phyloP scores from a whole-genome alignment of 2,329 filamentous ascomycete species.

The Ophiostoma himal-ulmi region DNA sequence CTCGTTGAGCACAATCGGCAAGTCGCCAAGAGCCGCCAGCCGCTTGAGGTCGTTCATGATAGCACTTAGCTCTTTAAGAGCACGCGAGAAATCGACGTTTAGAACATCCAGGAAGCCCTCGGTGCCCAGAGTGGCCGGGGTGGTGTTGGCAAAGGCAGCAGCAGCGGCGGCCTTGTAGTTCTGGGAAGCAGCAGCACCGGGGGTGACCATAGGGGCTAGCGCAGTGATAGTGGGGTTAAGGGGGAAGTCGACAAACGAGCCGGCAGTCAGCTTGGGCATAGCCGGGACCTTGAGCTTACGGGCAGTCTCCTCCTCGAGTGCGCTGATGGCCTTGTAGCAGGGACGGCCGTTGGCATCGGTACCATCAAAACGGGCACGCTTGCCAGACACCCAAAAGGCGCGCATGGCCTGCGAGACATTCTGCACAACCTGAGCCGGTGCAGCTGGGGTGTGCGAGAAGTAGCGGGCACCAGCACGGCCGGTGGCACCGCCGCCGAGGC shows the following conservation, averaged over 20 bases:
- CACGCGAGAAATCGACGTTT: constrained; percentile 79
- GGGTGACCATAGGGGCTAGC: constrained; percentile 58
- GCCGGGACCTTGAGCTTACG: constrained; percentile 54
- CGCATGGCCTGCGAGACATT: constrained; percentile 93
- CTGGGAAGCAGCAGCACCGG: not conserved
- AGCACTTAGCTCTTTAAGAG: constrained; percentile 74
- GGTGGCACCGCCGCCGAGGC: constrained; percentile 55
- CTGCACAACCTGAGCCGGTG: constrained; percentile 83
- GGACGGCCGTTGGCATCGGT: constrained; percentile 66
- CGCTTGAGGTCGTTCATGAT: constrained; percentile 76
- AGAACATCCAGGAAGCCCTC: constrained; percentile 80
- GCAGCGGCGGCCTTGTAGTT: constrained; percentile 33
- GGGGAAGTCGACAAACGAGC: constrained; percentile 82
- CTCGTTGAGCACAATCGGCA: constrained; percentile 67
- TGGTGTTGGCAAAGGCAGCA: constrained; percentile 41
- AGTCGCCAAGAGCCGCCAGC: constrained; percentile 70
- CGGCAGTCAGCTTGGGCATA: constrained; percentile 37
- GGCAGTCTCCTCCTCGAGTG: constrained; percentile 65
- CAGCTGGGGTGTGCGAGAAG: constrained; percentile 82
- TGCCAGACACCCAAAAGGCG: constrained; percentile 85
- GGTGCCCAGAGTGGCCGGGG: constrained; percentile 58
- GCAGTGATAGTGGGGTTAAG: constrained; percentile 87
- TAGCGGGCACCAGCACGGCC: constrained; percentile 72
- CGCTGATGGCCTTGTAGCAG: constrained; percentile 70
- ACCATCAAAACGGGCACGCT: constrained; percentile 83